A percentile compares a stretch with the other conserved stretches of the same genome.
These are phyloP conservation scores for Cystobasidium slooffiae DNA, from an alignment of 1,284 basidiomycete genomes.

Conservation along the genomic window DNA sequence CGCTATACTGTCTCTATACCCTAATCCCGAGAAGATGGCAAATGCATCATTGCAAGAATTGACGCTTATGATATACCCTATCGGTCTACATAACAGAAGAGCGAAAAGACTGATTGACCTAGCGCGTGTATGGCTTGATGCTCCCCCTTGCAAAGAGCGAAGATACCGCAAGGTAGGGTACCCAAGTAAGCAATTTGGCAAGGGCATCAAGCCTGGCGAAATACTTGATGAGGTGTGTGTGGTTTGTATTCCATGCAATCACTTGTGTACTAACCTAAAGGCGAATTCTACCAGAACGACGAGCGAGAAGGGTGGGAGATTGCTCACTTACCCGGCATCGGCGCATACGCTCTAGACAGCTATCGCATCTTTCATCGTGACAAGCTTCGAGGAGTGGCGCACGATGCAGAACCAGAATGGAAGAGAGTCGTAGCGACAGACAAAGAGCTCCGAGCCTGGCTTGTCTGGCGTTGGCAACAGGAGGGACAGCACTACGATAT, in stretches of 20 bases:
- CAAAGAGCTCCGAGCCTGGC: conserved; percentile 30
- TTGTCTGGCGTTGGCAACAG: conserved; percentile 25
- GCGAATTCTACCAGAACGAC: background rate
- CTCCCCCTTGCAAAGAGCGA: conserved; percentile 26
- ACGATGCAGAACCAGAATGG: conserved; percentile 21
- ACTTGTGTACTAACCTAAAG: background rate
- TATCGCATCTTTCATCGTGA: conserved; percentile 42
- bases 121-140: conserved; percentile 18
- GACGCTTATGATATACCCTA: conserved; percentile 31
- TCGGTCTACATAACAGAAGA: conserved; percentile 34
- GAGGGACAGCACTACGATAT: conserved; percentile 31
- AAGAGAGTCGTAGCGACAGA: conserved; percentile 29
- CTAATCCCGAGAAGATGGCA: conserved; percentile 17
- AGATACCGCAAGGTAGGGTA: conserved; percentile 37
- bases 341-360: conserved; percentile 36
- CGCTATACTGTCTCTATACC: conserved; percentile 23
- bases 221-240: background rate
- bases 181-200: conserved; percentile 15
- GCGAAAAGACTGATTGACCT: conserved; percentile 32
- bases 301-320: conserved; percentile 35
- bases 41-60: background rate
- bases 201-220: conserved; percentile 19
- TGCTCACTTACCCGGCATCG: conserved; percentile 36
- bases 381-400: conserved; percentile 11
- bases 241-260: background rate